phyloP scores from a whole-genome alignment of 1,284 basidiomycete species.

The Hymenochaete sp. region DNA sequence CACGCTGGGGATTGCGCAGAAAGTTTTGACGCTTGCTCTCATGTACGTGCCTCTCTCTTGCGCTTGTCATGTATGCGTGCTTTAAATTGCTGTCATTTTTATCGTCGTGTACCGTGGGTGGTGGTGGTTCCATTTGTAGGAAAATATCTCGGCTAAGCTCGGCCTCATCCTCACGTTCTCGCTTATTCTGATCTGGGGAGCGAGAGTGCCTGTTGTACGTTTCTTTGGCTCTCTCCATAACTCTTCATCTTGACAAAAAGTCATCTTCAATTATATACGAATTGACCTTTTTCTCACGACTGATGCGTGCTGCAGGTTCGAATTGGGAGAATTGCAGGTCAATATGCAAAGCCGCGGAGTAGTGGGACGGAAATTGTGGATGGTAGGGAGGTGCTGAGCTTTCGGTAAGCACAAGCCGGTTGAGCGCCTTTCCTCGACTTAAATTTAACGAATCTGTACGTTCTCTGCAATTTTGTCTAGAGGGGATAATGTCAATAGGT shows the following conservation, averaged over 20 bases:
- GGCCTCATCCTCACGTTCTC: constrained; percentile 94
- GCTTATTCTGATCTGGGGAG: constrained; percentile 90
- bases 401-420: constrained; percentile 60
- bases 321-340: constrained; percentile 88
- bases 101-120: not conserved
- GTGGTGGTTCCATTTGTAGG: constrained; percentile 38
- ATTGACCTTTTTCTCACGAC: not conserved
- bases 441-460: too few species aligned
- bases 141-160: constrained; percentile 91
- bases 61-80: too few species aligned
- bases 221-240: not conserved
- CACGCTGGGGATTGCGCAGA: constrained; percentile 98
- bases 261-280: not conserved
- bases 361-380: constrained; percentile 76
- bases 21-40: constrained; percentile 85
- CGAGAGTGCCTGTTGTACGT: constrained; percentile 77
- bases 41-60: constrained; percentile 39
- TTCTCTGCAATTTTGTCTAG: constrained; percentile 40
- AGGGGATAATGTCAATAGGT: constrained; percentile 96
- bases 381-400: constrained; percentile 65
- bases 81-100: not conserved
- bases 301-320: constrained; percentile 53
- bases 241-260: not conserved
- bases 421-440: too few species aligned
- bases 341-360: constrained; percentile 94